Evolutionary conservation across 768 basidiomycete species (phyloP).

Genomic region (Collybia sp.): DNA sequence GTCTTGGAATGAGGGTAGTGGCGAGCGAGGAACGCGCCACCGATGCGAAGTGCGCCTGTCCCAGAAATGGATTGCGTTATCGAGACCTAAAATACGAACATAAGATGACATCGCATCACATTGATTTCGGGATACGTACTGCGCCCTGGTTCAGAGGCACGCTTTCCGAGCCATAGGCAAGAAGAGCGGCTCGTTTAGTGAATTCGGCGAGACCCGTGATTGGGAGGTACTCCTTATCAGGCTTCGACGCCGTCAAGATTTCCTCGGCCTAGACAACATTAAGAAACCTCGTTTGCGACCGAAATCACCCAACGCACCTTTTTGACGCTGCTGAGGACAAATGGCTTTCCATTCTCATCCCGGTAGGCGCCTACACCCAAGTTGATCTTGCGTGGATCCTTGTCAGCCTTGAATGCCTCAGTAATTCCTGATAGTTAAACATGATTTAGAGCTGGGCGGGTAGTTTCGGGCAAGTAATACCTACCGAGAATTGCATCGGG

Average conservation of each 20-base stretch:
- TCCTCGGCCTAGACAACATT: slow-evolving; percentile 63
- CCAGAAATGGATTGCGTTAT: slow-evolving; percentile 95
- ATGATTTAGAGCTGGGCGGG: slow-evolving; percentile 8
- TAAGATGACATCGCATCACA: slow-evolving; percentile 1
- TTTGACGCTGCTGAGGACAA: slow-evolving; percentile 84
- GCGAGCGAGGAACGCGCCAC: slow-evolving; percentile 85
- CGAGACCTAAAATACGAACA: slow-evolving; percentile 50
- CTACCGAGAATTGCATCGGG: slow-evolving; percentile 91
- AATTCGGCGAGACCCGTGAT: slow-evolving; percentile 90
- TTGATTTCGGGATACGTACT: slow-evolving; percentile 40
- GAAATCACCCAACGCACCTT: slow-evolving; percentile 44
- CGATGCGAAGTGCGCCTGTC: slow-evolving; percentile 95
- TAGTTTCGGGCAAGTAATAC: slow-evolving; percentile 8
- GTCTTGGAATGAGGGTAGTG: slow-evolving; percentile 84
- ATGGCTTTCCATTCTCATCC: slow-evolving; percentile 92
- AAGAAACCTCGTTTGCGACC: neutral
- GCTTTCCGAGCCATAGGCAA: slow-evolving; percentile 88
- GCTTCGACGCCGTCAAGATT: slow-evolving; percentile 52
- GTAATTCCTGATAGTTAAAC: slow-evolving; percentile 58
- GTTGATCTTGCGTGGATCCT: slow-evolving; percentile 90
- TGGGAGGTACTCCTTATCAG: slow-evolving; percentile 95
- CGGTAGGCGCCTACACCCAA: slow-evolving; percentile 97
- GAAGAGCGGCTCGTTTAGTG: slow-evolving; percentile 79
- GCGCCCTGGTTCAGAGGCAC: slow-evolving; percentile 64
- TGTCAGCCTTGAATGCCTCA: slow-evolving; percentile 97